A percentile compares a stretch with the other conserved stretches of the same genome.
These are phyloP conservation scores for Entomortierella parvispora DNA, from an alignment of 192 early-diverging fungal species.

Conservation along the genomic window DNA sequence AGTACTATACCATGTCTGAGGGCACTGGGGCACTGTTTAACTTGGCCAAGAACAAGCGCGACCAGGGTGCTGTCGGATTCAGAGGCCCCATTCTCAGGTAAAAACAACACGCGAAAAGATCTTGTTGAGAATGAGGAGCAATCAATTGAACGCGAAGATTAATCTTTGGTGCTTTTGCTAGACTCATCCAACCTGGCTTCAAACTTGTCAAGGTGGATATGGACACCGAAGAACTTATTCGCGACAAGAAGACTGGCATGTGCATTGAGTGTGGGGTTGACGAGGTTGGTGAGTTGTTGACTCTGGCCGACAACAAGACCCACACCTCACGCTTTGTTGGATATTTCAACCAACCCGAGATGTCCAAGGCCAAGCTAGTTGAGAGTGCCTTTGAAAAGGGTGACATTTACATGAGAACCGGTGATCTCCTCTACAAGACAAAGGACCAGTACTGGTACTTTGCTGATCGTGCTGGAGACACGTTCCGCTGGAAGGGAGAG, in stretches of 20 bases:
- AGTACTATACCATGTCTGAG: slow-evolving; percentile 77
- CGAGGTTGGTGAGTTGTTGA: slow-evolving; percentile 68
- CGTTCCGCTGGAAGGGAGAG: slow-evolving; percentile 77
- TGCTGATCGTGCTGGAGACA: slow-evolving; percentile 76
- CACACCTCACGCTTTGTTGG: slow-evolving; percentile 50
- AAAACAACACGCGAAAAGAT: too few species aligned
- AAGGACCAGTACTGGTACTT: slow-evolving; percentile 69
- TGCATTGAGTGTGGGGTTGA: slow-evolving; percentile 56
- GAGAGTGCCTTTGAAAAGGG: slow-evolving; percentile 67
- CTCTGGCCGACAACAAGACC: slow-evolving; percentile 31
- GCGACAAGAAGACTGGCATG: slow-evolving; percentile 58
- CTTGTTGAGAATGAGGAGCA: too few species aligned
- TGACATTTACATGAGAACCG: slow-evolving; percentile 67
- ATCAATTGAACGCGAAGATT: background rate
- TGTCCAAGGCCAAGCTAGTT: slow-evolving; percentile 62
- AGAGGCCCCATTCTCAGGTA: slow-evolving; percentile 56
- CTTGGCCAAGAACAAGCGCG: slow-evolving; percentile 54
- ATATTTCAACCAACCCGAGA: slow-evolving; percentile 62
- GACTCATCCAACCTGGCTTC: slow-evolving; percentile 28
- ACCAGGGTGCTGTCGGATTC: slow-evolving; percentile 72
- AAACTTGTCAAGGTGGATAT: slow-evolving; percentile 67
- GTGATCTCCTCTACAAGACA: slow-evolving; percentile 66
- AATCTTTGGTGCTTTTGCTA: background rate
- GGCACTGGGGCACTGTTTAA: slow-evolving; percentile 58
- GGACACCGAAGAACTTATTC: slow-evolving; percentile 62